Conservation (phyloP, 495 filamentous ascomycete genomes). For the Podospora comata region DNA sequence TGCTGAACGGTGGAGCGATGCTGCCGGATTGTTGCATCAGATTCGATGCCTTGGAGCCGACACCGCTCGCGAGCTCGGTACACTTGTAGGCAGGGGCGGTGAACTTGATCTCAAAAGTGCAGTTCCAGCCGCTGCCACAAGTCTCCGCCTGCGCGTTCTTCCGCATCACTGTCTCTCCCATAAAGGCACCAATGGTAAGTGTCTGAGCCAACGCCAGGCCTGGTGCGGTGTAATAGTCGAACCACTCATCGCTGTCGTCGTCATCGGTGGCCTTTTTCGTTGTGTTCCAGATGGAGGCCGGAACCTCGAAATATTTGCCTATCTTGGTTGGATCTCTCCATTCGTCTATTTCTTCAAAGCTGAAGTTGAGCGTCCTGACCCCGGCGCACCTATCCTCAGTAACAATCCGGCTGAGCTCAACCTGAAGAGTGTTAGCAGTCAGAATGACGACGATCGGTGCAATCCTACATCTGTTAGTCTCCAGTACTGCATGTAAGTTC, state of each 20-base stretch:
- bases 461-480: constrained; percentile 16
- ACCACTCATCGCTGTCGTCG: constrained; percentile 26
- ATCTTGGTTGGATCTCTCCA: constrained; percentile 34
- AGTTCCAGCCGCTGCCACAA: constrained; percentile 41
- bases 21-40: constrained; percentile 32
- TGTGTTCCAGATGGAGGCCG: constrained; percentile 37
- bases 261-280: constrained; percentile 21
- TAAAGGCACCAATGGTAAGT: constrained; percentile 32
- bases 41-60: constrained; percentile 26
- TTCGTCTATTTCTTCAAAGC: constrained; percentile 35
- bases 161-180: constrained; percentile 29
- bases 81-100: constrained; percentile 38
- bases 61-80: constrained; percentile 35
- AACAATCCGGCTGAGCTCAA: constrained; percentile 22
- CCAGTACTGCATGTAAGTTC: not conserved
- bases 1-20: constrained; percentile 31
- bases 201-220: constrained; percentile 27
- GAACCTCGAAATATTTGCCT: constrained; percentile 28
- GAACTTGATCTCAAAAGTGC: constrained; percentile 35
- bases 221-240: constrained; percentile 39
- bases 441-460: constrained; percentile 38
- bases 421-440: constrained; percentile 37
- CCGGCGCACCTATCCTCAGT: constrained; percentile 26
- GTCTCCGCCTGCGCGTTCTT: constrained; percentile 30
- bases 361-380: constrained; percentile 37